Evolutionary conservation across 1,139 yeast species (phyloP).

Genomic region (Saccharomyces hybrid): DNA sequence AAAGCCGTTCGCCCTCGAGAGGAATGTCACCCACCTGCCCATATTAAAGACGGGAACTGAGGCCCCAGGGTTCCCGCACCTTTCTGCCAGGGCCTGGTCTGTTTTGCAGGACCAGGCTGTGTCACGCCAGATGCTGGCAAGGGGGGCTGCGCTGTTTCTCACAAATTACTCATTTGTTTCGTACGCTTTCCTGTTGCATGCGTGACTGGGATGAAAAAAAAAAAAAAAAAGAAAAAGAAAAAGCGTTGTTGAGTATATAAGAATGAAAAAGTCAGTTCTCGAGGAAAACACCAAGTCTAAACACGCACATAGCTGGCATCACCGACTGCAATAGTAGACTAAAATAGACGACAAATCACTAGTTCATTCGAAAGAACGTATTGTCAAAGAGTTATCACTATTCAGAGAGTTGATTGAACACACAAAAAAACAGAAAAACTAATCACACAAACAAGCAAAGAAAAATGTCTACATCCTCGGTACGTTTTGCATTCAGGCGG

Average conservation of each 20-base stretch:
- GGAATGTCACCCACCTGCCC: not conserved
- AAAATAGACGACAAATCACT: not conserved
- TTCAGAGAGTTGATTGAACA: not conserved
- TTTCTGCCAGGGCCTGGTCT: not conserved
- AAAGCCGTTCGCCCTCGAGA: not conserved
- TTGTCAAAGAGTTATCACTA: not conserved
- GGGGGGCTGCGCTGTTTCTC: not conserved
- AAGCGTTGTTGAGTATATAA: not conserved
- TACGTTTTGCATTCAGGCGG: conserved; percentile 43
- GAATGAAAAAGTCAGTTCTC: not conserved
- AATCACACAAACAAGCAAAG: not conserved
- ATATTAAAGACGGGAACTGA: not conserved
- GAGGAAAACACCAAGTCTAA: not conserved
- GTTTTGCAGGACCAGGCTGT: not conserved
- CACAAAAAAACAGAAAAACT: not conserved
- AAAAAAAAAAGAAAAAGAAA: not conserved
- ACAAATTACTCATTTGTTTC: not conserved
- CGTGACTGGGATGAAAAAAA: not conserved
- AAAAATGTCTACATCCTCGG: conserved; percentile 33
- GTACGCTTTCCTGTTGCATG: not conserved
- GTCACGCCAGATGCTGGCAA: not conserved
- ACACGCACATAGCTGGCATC: not conserved
- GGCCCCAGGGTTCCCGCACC: not conserved
- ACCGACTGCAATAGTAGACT: not conserved
- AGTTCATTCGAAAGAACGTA: conserved; percentile 1